Conservation (phyloP, 768 basidiomycete genomes). For the Pulveroboletus sp. region DNA sequence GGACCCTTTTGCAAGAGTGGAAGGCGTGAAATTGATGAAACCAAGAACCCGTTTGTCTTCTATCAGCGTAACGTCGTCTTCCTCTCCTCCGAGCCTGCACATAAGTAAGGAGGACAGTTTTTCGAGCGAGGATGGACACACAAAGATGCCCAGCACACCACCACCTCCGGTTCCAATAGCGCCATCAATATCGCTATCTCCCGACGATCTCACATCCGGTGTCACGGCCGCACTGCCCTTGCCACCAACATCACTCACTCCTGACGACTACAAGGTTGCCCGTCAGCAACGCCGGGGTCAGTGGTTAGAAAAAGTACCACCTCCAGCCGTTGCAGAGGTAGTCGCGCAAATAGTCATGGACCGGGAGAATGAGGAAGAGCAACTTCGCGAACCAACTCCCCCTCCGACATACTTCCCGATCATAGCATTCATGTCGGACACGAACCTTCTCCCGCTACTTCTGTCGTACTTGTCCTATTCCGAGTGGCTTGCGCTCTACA, state of each 20-base stretch:
- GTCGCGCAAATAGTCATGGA: constrained; percentile 19
- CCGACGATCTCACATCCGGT: background rate
- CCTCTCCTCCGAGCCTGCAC: background rate
- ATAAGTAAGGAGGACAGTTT: constrained; percentile 4
- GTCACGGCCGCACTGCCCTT: background rate
- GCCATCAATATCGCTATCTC: background rate
- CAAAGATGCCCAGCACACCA: background rate
- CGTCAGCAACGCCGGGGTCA: constrained; percentile 39
- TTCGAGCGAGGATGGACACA: constrained; percentile 9
- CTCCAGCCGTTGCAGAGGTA: constrained; percentile 31
- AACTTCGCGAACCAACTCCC: constrained; percentile 19
- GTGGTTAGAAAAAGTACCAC: constrained; percentile 37
- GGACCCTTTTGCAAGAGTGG: constrained; percentile 48
- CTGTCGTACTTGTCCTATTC: constrained; percentile 64
- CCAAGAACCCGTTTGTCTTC: constrained; percentile 7
- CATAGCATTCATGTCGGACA: constrained; percentile 48
- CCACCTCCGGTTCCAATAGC: background rate
- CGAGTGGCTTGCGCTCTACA: constrained; percentile 63
- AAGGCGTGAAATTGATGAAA: constrained; percentile 48
- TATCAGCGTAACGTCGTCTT: background rate
- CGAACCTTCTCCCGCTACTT: constrained; percentile 47
- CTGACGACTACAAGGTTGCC: constrained; percentile 38
- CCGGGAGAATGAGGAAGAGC: constrained; percentile 13
- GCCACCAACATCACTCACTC: constrained; percentile 20
- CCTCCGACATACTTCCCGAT: constrained; percentile 45